Percentiles rank a stretch among this genome's conserved stretches.
phyloP scores from a whole-genome alignment of 2,329 filamentous ascomycete species.

The Ambrosiella beaveri region DNA sequence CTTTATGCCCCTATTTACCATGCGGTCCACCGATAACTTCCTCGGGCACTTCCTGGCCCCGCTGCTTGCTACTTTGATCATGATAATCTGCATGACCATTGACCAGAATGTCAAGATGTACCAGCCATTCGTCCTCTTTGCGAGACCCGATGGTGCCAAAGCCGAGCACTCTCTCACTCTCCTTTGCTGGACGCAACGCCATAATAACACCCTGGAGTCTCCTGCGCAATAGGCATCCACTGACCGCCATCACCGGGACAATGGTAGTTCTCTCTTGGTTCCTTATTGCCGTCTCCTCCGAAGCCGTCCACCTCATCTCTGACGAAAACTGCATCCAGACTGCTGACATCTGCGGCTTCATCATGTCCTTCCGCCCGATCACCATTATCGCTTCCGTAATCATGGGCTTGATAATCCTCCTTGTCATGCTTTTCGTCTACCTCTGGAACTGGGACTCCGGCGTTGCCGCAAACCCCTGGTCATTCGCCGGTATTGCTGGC shows the following conservation, averaged over 20 bases:
- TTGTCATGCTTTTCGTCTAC: slow-evolving; percentile 2
- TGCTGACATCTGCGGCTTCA: neutral
- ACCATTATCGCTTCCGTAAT: neutral
- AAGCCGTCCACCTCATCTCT: slow-evolving; percentile 5
- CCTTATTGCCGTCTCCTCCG: slow-evolving; percentile 5
- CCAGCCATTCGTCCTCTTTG: slow-evolving; percentile 6
- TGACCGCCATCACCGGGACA: slow-evolving; percentile 4
- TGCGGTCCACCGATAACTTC: slow-evolving; percentile 5
- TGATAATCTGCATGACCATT: slow-evolving; percentile 4
- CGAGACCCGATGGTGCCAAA: neutral
- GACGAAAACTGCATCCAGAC: neutral
- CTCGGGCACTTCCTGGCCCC: slow-evolving; percentile 7
- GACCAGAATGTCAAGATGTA: slow-evolving; percentile 11
- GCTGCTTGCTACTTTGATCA: slow-evolving; percentile 1
- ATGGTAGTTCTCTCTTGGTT: slow-evolving; percentile 4
- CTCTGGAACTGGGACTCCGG: slow-evolving; percentile 11
- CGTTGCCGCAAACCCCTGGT: slow-evolving; percentile 10
- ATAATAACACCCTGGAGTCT: slow-evolving; percentile 4
- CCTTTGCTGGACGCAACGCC: slow-evolving; percentile 4
- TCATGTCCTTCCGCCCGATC: slow-evolving; percentile 3
- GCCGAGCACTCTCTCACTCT: slow-evolving; percentile 4
- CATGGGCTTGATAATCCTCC: slow-evolving; percentile 4
- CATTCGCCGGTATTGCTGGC: slow-evolving; percentile 5
- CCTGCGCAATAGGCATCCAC: neutral
- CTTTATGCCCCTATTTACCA: neutral